Conservation (phyloP, 2,329 filamentous ascomycete genomes). For the Diaporthe citrichinensis region DNA sequence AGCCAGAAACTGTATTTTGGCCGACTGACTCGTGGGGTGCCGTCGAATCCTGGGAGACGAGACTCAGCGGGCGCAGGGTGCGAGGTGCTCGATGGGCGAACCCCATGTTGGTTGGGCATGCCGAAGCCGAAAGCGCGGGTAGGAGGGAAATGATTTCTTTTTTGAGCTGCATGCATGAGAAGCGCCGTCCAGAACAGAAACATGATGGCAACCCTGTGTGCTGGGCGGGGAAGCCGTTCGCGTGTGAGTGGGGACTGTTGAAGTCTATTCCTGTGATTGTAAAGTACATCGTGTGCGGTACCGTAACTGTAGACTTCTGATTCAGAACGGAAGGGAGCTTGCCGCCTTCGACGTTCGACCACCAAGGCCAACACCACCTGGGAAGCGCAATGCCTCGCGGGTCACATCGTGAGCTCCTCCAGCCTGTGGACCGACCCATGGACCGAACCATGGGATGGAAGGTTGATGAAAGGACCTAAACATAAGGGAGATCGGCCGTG, state of each 20-base stretch:
- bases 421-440: slow-evolving; percentile 4
- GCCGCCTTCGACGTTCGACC: slow-evolving; percentile 1
- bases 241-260: slow-evolving; percentile 33
- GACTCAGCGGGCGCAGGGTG: slow-evolving; percentile 1
- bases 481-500: neutral
- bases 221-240: slow-evolving; percentile 35
- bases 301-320: slow-evolving; percentile 19
- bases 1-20: slow-evolving; percentile 24
- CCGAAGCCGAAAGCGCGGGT: slow-evolving; percentile 10
- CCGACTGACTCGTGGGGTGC: slow-evolving; percentile 26
- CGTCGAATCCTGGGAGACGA: slow-evolving; percentile 7
- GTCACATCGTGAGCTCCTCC: slow-evolving; percentile 2
- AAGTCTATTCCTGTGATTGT: slow-evolving; percentile 26
- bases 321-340: slow-evolving; percentile 26
- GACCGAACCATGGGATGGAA: neutral
- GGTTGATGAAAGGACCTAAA: neutral
- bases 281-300: neutral
- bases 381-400: neutral
- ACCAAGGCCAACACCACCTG: slow-evolving; percentile 1
- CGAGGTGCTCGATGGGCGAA: slow-evolving; percentile 34
- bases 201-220: slow-evolving; percentile 28
- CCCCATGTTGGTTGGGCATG: slow-evolving; percentile 29
- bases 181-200: slow-evolving; percentile 36
- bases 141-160: slow-evolving; percentile 8
- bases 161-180: slow-evolving; percentile 37